These are phyloP conservation scores for Carex arenaria DNA, from an alignment of 202 grass and related monocot species.

Conservation along the genomic window DNA sequence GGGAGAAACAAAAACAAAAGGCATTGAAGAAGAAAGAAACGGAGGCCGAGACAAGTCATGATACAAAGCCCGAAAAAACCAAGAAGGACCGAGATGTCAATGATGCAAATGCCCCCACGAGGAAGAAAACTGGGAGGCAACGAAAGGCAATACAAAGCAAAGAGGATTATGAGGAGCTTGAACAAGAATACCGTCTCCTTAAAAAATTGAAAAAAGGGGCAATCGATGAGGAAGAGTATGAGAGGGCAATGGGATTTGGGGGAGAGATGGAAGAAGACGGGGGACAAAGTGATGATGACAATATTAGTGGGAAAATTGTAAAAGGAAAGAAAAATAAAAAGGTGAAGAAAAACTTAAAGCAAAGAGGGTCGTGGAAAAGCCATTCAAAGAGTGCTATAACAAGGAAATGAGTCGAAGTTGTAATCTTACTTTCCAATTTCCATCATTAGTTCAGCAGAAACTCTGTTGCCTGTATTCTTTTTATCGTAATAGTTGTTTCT, in stretches of 20 bases:
- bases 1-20: constrained; percentile 85
- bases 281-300: constrained; percentile 24
- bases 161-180: constrained; percentile 84
- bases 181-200: constrained; percentile 67
- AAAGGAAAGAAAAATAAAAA: constrained; percentile 34
- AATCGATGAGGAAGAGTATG: constrained; percentile 80
- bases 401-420: constrained; percentile 11
- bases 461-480: not conserved
- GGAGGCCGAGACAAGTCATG: constrained; percentile 30
- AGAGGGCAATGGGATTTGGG: constrained; percentile 68
- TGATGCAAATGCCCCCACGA: constrained; percentile 34
- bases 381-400: constrained; percentile 31
- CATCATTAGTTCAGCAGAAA: not conserved
- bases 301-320: not conserved
- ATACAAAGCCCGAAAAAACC: constrained; percentile 36
- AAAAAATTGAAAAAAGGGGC: constrained; percentile 82
- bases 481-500: not conserved
- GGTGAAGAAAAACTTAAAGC: constrained; percentile 49
- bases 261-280: constrained; percentile 43
- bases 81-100: constrained; percentile 41
- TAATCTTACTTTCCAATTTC: not conserved
- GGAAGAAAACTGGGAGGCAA: constrained; percentile 85
- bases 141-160: constrained; percentile 69
- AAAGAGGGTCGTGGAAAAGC: constrained; percentile 41
- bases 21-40: constrained; percentile 64